Evolutionary conservation across 225 moss, liverwort and hornwort species (phyloP).

Genomic region (Polytrichum formosum): DNA sequence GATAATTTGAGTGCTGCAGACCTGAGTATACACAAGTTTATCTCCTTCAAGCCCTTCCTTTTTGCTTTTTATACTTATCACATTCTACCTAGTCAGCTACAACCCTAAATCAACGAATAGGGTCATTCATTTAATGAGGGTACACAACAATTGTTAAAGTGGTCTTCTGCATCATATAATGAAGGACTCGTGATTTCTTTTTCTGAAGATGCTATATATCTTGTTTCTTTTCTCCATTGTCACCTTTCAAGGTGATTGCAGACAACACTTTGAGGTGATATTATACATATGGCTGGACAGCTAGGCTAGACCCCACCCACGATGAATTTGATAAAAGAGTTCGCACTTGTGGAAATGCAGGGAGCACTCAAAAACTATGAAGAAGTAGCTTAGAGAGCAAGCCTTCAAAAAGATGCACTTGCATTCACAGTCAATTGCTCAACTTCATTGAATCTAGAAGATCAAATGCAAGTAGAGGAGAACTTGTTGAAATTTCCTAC

Average conservation of each 20-base stretch:
- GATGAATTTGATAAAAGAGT: constrained; percentile 71
- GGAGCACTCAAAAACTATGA: constrained; percentile 81
- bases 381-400: constrained; percentile 64
- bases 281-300: constrained; percentile 92
- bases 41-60: no score
- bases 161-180: no score
- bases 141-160: no score
- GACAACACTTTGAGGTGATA: constrained; percentile 66
- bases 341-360: constrained; percentile 60
- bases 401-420: constrained; percentile 52
- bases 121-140: no score
- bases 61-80: no score
- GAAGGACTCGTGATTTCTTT: no score
- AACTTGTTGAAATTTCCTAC: constrained; percentile 41
- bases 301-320: constrained; percentile 88
- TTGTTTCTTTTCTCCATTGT: background rate
- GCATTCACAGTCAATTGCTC: constrained; percentile 77
- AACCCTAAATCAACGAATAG: no score
- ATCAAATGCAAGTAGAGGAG: constrained; percentile 46
- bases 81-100: no score
- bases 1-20: no score
- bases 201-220: no score
- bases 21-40: no score
- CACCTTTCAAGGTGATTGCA: constrained; percentile 10
- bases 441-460: constrained; percentile 35